Evolutionary conservation across 2,329 filamentous ascomycete genomes (phyloP).

Genomic region (Bipolaris zeicola): DNA sequence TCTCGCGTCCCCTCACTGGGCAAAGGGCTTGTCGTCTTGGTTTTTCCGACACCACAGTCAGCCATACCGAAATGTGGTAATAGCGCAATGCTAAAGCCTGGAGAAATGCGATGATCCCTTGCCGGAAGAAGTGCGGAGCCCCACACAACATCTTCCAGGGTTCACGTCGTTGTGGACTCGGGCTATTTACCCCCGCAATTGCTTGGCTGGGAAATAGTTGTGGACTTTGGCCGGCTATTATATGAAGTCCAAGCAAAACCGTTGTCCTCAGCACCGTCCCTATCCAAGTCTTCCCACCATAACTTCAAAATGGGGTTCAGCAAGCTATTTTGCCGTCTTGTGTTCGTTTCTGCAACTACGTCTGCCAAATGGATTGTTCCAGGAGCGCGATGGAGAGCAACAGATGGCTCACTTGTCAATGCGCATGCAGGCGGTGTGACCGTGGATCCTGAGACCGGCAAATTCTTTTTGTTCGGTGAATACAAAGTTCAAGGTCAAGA

Average conservation of each 20-base stretch:
- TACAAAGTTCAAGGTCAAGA: slow-evolving; percentile 63
- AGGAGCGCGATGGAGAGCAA: slow-evolving; percentile 65
- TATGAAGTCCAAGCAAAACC: slow-evolving; percentile 22
- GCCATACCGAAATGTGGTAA: slow-evolving; percentile 12
- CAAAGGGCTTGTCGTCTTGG: slow-evolving; percentile 15
- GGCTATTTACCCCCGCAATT: slow-evolving; percentile 28
- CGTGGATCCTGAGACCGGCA: slow-evolving; percentile 58
- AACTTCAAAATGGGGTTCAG: slow-evolving; percentile 24
- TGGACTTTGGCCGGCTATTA: slow-evolving; percentile 27
- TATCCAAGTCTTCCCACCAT: slow-evolving; percentile 3
- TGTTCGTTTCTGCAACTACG: slow-evolving; percentile 30
- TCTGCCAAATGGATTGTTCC: slow-evolving; percentile 65
- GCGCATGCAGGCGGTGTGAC: slow-evolving; percentile 65
- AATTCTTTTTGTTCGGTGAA: slow-evolving; percentile 67
- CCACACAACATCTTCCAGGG: slow-evolving; percentile 23
- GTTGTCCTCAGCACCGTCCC: slow-evolving; percentile 1
- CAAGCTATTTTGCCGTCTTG: slow-evolving; percentile 26
- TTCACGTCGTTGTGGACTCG: slow-evolving; percentile 31
- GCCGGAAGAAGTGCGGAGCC: slow-evolving; percentile 25
- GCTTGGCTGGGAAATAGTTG: slow-evolving; percentile 30
- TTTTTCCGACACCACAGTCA: slow-evolving; percentile 19
- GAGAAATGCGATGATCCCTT: slow-evolving; percentile 28
- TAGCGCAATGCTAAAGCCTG: slow-evolving; percentile 23
- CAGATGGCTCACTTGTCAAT: slow-evolving; percentile 64
- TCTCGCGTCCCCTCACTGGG: slow-evolving; percentile 2